phyloP scores from a whole-genome alignment of 2,329 filamentous ascomycete genomes.

The Macrophomina pseudophaseolina region DNA sequence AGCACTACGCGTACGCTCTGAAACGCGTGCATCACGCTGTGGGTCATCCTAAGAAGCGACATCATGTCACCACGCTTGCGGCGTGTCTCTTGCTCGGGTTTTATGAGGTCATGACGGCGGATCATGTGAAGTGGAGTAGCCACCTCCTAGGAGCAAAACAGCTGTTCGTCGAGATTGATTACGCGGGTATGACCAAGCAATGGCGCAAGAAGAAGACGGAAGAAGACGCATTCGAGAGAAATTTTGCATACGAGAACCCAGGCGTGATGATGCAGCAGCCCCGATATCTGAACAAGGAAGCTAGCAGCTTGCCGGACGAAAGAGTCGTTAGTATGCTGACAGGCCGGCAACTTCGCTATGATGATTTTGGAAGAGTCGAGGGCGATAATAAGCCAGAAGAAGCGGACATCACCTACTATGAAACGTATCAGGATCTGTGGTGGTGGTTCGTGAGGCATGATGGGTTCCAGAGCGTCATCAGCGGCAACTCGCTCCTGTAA shows the following conservation, averaged over 20 bases:
- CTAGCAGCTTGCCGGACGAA: constrained; percentile 44
- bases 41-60: constrained; percentile 68
- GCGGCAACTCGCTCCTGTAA: constrained; percentile 84
- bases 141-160: constrained; percentile 85
- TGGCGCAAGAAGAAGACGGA: constrained; percentile 69
- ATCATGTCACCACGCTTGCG: constrained; percentile 81
- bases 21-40: constrained; percentile 79
- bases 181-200: constrained; percentile 71
- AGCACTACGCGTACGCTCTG: constrained; percentile 88
- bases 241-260: constrained; percentile 39
- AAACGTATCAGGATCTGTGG: constrained; percentile 82
- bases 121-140: constrained; percentile 94
- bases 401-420: constrained; percentile 76
- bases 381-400: constrained; percentile 41
- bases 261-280: constrained; percentile 47
- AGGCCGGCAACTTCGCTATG: constrained; percentile 63
- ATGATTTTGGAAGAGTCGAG: constrained; percentile 59
- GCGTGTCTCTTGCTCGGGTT: constrained; percentile 85
- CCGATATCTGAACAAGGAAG: constrained; percentile 15
- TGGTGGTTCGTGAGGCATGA: constrained; percentile 99
- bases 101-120: constrained; percentile 93
- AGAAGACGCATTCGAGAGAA: constrained; percentile 47
- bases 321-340: constrained; percentile 63
- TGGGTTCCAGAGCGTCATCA: constrained; percentile 85
- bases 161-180: constrained; percentile 81